phyloP scores from a whole-genome alignment of 2,329 filamentous ascomycete genomes.

The Cordyceps militaris region DNA sequence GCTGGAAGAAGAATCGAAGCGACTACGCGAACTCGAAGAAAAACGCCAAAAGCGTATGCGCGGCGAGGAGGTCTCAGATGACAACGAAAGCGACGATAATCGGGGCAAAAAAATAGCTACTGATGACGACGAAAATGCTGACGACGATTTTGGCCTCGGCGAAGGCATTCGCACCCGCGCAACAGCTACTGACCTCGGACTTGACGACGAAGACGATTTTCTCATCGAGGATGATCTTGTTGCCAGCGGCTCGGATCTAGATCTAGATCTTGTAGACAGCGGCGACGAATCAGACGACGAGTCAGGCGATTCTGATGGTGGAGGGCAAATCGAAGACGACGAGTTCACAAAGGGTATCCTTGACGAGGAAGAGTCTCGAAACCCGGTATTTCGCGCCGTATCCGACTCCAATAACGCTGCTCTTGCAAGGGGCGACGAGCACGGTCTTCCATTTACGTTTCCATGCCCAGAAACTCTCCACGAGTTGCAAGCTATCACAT shows the following conservation, averaged over 20 bases:
- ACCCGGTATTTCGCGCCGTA: constrained; percentile 42
- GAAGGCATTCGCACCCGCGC: constrained; percentile 49
- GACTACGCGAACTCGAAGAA: constrained; percentile 73
- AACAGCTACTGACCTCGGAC: constrained; percentile 57
- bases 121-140: constrained; percentile 36
- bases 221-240: constrained; percentile 82
- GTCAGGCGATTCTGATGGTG: constrained; percentile 33
- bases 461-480: constrained; percentile 72
- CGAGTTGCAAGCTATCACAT: constrained; percentile 63
- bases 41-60: constrained; percentile 80
- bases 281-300: constrained; percentile 46
- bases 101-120: constrained; percentile 31
- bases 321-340: constrained; percentile 48
- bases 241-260: constrained; percentile 69
- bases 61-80: constrained; percentile 65
- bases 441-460: constrained; percentile 73
- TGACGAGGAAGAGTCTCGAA: constrained; percentile 48
- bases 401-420: constrained; percentile 33
- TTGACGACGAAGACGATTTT: constrained; percentile 94
- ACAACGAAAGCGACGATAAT: constrained; percentile 47
- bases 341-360: constrained; percentile 68
- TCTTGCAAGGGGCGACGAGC: constrained; percentile 37
- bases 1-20: constrained; percentile 66
- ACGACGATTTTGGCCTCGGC: constrained; percentile 56
- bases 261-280: constrained; percentile 50